Conservation (phyloP, 2,329 filamentous ascomycete genomes). For the Aspergillus amoenus region DNA sequence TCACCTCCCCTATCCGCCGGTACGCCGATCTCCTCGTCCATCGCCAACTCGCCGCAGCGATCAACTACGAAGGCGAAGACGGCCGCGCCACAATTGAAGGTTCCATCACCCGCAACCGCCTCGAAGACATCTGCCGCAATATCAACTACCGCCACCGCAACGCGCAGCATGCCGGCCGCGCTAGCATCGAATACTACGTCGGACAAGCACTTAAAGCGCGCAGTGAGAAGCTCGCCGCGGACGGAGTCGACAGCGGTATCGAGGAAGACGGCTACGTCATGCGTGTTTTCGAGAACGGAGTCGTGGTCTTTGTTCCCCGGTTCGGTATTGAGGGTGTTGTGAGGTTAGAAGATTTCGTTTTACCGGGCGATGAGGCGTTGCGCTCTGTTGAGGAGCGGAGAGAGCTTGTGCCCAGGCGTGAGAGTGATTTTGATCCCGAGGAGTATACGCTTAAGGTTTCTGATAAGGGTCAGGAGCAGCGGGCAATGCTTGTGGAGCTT, state of each 20-base stretch:
- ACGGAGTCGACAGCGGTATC: conserved; percentile 43
- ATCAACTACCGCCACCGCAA: conserved; percentile 98
- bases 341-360: conserved; percentile 76
- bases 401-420: conserved; percentile 52
- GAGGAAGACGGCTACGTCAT: conserved; percentile 95
- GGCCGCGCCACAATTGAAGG: conserved; percentile 71
- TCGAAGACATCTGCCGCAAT: conserved; percentile 95
- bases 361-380: conserved; percentile 54
- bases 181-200: conserved; percentile 96
- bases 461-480: conserved; percentile 48
- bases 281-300: conserved; percentile 95
- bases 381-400: conserved; percentile 33
- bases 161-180: conserved; percentile 90
- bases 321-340: conserved; percentile 96
- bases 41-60: conserved; percentile 90
- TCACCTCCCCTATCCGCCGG: conserved; percentile 93
- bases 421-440: conserved; percentile 81
- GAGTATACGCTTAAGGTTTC: conserved; percentile 70
- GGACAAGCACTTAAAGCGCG: conserved; percentile 87
- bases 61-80: conserved; percentile 69
- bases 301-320: conserved; percentile 91
- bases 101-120: conserved; percentile 75
- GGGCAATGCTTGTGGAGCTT: conserved; percentile 65
- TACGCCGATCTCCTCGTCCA: conserved; percentile 97
- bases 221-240: conserved; percentile 45